Evolutionary conservation across 305 asterid genomes (phyloP).

Genomic region (Ilex paraguariensis): DNA sequence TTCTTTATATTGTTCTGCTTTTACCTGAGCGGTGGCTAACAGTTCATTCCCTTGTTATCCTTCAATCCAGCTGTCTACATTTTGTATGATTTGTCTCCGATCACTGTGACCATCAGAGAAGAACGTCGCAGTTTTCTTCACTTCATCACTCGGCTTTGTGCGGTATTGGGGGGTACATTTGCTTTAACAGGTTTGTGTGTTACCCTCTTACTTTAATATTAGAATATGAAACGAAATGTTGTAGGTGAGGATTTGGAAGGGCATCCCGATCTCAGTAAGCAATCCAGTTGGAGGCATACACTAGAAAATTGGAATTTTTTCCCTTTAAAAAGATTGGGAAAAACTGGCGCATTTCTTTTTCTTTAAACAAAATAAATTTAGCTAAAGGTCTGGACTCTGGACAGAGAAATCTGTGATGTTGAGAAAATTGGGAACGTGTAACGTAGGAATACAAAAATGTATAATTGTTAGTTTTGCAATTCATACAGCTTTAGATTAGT

Average conservation of each 20-base stretch:
- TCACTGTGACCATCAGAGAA: conserved; percentile 92
- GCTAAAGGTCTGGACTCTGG: too few species aligned
- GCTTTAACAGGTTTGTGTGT: conserved; percentile 80
- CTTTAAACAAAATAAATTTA: too few species aligned
- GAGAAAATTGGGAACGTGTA: too few species aligned
- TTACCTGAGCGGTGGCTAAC: conserved; percentile 3
- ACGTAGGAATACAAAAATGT: too few species aligned
- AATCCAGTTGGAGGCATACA: not conserved
- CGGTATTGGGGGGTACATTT: conserved; percentile 98
- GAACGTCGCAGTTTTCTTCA: conserved; percentile 99
- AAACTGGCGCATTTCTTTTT: not conserved
- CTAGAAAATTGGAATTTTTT: not conserved
- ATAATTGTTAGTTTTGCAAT: too few species aligned
- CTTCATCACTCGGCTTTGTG: conserved; percentile 95
- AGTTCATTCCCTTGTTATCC: conserved; percentile 11
- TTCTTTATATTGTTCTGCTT: not conserved
- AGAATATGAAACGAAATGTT: not conserved
- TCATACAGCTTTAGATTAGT: too few species aligned
- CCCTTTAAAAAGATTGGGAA: not conserved
- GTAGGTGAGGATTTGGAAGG: not conserved
- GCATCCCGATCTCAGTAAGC: not conserved
- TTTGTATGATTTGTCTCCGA: conserved; percentile 93
- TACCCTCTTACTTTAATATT: not conserved
- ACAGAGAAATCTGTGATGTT: too few species aligned
- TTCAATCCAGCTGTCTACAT: conserved; percentile 82